A percentile compares a stretch with the other conserved stretches of the same genome.
phyloP scores from a whole-genome alignment of 306 rosid species.

The Rubus parviflorus region DNA sequence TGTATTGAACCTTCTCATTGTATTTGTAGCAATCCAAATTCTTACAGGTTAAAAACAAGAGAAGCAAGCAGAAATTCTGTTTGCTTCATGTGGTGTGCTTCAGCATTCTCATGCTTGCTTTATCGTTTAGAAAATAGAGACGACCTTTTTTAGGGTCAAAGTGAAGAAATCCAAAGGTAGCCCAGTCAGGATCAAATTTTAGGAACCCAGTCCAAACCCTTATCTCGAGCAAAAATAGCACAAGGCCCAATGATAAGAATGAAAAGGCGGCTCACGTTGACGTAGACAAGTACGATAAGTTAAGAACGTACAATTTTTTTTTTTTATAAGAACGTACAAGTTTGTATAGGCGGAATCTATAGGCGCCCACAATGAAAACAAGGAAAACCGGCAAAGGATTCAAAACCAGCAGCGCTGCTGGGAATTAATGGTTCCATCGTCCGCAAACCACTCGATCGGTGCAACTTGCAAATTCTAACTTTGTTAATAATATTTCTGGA shows the following conservation, averaged over 20 bases:
- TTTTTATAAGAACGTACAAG: not conserved
- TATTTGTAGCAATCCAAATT: not conserved
- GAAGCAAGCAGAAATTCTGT: not conserved
- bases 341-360: not conserved
- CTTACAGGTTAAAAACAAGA: not conserved
- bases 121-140: too few relatives aligned
- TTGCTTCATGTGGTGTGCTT: too few relatives aligned
- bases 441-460: not conserved
- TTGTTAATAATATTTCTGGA: not conserved
- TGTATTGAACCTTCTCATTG: not conserved
- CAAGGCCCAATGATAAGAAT: too few relatives aligned
- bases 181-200: too few relatives aligned
- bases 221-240: too few relatives aligned
- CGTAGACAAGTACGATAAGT: not conserved
- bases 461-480: not conserved
- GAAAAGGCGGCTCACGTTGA: too few relatives aligned
- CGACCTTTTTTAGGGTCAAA: too few relatives aligned
- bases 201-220: too few relatives aligned
- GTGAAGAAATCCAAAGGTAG: too few relatives aligned
- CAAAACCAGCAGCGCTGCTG: conserved; percentile 12
- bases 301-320: not conserved
- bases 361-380: not conserved
- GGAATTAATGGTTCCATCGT: not conserved
- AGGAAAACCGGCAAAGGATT: not conserved
- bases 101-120: too few relatives aligned